Evolutionary conservation across 306 rosid genomes (phyloP).

Genomic region (Pterocarpus santalinus): DNA sequence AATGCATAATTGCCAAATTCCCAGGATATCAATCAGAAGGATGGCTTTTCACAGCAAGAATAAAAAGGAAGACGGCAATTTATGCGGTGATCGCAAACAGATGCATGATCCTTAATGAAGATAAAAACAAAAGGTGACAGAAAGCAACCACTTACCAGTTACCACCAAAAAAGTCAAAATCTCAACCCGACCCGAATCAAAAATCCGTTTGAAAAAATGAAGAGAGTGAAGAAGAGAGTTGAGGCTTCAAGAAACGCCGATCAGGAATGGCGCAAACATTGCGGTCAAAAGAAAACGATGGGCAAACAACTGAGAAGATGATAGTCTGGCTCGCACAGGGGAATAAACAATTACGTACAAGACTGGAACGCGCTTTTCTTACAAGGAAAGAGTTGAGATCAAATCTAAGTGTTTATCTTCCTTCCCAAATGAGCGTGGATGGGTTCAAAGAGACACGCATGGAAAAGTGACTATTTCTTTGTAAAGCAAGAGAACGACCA

Average conservation of each 20-base stretch:
- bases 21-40: neutral
- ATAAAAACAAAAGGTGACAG: neutral
- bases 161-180: constrained; percentile 7
- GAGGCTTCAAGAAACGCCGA: neutral
- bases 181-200: constrained; percentile 9
- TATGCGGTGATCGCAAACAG: constrained; percentile 31
- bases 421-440: constrained; percentile 1
- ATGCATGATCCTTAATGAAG: neutral
- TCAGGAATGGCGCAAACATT: neutral
- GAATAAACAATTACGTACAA: neutral
- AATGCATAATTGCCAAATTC: neutral
- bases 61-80: neutral
- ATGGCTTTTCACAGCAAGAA: neutral
- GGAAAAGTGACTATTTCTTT: neutral
- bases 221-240: neutral
- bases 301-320: neutral
- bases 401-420: neutral
- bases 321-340: neutral
- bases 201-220: neutral
- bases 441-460: constrained; percentile 12
- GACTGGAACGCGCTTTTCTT: constrained; percentile 12
- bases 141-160: constrained; percentile 20
- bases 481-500: neutral
- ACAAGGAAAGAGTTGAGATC: constrained; percentile 23
- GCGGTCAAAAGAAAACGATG: neutral